A percentile compares a stretch with the other conserved stretches of the same genome.
These are phyloP conservation scores for Chalciporus chontae DNA, from an alignment of 768 basidiomycete species.

Conservation along the genomic window DNA sequence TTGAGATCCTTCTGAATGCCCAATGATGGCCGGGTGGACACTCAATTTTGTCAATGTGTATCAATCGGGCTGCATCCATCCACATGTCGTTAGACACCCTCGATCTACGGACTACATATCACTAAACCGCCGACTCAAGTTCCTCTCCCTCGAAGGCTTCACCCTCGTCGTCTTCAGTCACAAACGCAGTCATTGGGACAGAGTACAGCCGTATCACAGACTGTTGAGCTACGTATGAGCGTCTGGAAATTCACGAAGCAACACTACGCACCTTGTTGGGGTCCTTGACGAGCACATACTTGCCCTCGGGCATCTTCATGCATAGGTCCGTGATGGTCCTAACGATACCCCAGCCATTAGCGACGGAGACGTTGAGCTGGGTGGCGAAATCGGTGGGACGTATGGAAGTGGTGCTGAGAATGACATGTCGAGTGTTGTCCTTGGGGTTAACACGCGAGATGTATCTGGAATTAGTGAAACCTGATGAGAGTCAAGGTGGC, in stretches of 20 bases:
- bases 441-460: conserved; percentile 92
- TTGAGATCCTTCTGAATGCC: conserved; percentile 69
- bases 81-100: neutral
- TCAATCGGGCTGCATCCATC: neutral
- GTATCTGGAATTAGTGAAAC: conserved; percentile 53
- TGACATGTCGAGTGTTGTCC: conserved; percentile 93
- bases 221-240: conserved; percentile 40
- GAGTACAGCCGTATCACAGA: conserved; percentile 91
- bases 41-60: neutral
- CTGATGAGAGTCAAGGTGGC: neutral
- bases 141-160: conserved; percentile 41
- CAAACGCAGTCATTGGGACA: conserved; percentile 87
- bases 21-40: conserved; percentile 8
- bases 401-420: conserved; percentile 91
- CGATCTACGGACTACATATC: conserved; percentile 3
- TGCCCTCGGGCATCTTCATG: conserved; percentile 97
- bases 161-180: conserved; percentile 72
- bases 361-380: conserved; percentile 91
- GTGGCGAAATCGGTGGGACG: conserved; percentile 91
- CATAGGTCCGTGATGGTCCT: conserved; percentile 91
- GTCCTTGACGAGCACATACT: conserved; percentile 96
- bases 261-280: conserved; percentile 80
- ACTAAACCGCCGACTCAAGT: conserved; percentile 33
- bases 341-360: conserved; percentile 99
- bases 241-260: neutral